phyloP scores from a whole-genome alignment of 1,139 yeast species.

The Diutina rugosa region DNA sequence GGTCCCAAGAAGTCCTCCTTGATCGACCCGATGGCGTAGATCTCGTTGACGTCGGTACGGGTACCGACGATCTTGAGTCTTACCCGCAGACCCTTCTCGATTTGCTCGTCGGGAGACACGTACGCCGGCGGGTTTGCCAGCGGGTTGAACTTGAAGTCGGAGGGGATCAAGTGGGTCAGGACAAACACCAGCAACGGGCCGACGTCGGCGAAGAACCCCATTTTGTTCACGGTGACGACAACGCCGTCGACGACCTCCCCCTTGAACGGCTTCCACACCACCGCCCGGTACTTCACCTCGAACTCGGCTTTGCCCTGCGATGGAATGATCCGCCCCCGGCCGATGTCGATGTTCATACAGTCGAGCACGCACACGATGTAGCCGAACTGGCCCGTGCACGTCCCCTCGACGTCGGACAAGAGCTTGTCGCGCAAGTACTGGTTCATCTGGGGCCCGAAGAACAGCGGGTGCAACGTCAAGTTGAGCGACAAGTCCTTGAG shows the following conservation, averaged over 20 bases:
- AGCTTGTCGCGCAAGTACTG: conserved; percentile 81
- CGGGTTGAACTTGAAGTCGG: conserved; percentile 89
- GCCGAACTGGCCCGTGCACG: conserved; percentile 98
- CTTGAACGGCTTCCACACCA: conserved; percentile 96
- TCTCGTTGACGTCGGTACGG: conserved; percentile 92
- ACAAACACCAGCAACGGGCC: conserved; percentile 95
- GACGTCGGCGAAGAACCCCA: conserved; percentile 97
- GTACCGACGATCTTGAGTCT: conserved; percentile 95
- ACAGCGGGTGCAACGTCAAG: conserved; percentile 91
- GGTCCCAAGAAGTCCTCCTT: conserved; percentile 88
- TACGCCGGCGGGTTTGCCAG: conserved; percentile 98
- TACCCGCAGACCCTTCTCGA: conserved; percentile 87
- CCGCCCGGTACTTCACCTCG: conserved; percentile 91
- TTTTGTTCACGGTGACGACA: conserved; percentile 85
- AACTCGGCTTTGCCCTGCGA: conserved; percentile 91
- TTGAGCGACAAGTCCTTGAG: conserved; percentile 81
- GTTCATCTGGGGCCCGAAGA: conserved; percentile 96
- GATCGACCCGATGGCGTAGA: conserved; percentile 93
- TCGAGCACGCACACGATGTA: conserved; percentile 93
- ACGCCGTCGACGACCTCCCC: conserved; percentile 98
- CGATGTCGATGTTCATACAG: conserved; percentile 89
- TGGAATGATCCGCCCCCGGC: conserved; percentile 86
- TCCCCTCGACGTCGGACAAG: conserved; percentile 93
- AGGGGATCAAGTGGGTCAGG: conserved; percentile 87
- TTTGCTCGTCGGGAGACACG: conserved; percentile 88